Base-by-base conservation (phyloP, 202 grass and related monocot genomes). In the Carex arenaria region DNA sequence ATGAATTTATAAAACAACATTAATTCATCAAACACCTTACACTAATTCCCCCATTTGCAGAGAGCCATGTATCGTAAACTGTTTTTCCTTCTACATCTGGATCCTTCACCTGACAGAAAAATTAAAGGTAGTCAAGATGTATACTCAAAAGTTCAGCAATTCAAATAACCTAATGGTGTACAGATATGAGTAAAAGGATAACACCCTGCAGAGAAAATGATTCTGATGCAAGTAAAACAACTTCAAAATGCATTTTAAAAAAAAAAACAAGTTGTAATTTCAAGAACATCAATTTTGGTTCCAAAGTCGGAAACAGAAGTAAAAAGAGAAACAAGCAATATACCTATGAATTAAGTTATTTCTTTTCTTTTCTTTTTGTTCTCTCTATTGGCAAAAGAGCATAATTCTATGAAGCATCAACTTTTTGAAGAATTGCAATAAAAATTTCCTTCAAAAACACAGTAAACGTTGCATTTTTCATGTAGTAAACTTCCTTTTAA, bases 21-120 rank as follows among this genome's bases (percentile, higher is more conserved):
- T 45, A 65, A 69, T 76, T 30, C n/a, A 31, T 62, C 2, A 38
- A 49, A 80, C 80, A 81, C 83, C 92, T 98, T 98, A 98, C 95
- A 88, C 45, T 87, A 53, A 91, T 89, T 32, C 87, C 82, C 0
- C 74, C 86, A 70, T 87, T 83, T 84, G 70, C 85, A 87, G 83
- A 56, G 49, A 72, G 72, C 92, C 95, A 98, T 86, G 92, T 88
- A 91, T 98, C 87, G 64, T 94, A 72, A 88, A 98, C 89, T 63
- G 85, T 95, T 77, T 85, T 94, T 55, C 87, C 89, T 76, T 74
- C 78, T 36, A 83, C 76, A 85, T 94, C 90, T 52, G 95, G 95
- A 91, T 98, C 95, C 40, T 91, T 93, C 14, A 98, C 91, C 95
- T 98, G 71, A 78, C 82, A 89, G 70, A 43, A 18, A 32, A 23